Evolutionary conservation across 257 asterid genomes (phyloP).

Genomic region (Solanum ahanhuiri): DNA sequence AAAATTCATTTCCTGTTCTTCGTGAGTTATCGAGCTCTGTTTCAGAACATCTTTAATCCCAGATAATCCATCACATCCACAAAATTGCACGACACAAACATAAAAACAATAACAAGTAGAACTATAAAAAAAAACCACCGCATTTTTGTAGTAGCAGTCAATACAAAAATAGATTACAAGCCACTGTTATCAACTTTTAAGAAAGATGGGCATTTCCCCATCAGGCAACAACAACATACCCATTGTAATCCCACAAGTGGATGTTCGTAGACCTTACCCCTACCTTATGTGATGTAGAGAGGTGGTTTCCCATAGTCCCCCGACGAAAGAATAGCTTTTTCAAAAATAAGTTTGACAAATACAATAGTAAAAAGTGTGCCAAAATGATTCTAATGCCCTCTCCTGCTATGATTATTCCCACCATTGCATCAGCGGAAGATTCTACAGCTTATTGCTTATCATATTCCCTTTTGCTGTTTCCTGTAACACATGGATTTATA

Average conservation of each 20-base stretch:
- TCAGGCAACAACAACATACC: neutral
- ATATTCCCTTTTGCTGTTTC: constrained; percentile 26
- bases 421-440: constrained; percentile 42
- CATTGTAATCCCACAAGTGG: neutral
- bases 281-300: neutral
- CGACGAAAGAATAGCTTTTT: neutral
- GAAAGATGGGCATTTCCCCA: neutral
- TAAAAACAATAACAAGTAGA: neutral
- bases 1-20: neutral
- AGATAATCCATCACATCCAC: neutral
- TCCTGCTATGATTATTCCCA: constrained; percentile 30
- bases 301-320: neutral
- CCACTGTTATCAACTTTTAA: neutral
- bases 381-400: neutral
- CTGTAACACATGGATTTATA: constrained; percentile 21
- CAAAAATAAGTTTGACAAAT: neutral
- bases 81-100: neutral
- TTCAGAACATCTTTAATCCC: neutral
- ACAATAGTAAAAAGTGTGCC: neutral
- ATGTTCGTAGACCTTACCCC: neutral
- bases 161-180: neutral
- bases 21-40: neutral
- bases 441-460: constrained; percentile 18
- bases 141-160: neutral
- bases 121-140: neutral